Conservation (phyloP, 23 red algal species). For the Gracilaria caudata region DNA sequence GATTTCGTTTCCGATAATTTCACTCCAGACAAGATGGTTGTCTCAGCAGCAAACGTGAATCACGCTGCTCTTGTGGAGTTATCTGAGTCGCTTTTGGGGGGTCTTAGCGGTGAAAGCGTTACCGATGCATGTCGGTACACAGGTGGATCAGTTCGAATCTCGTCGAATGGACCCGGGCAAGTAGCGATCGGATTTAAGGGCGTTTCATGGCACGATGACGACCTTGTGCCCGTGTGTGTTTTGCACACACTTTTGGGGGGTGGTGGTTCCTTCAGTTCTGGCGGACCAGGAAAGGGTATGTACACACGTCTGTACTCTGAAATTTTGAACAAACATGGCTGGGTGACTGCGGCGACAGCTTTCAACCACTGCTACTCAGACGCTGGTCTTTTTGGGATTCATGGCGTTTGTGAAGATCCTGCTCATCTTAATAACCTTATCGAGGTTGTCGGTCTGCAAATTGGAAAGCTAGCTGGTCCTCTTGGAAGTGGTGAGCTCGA, state of each 20-base stretch:
- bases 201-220: conserved; percentile 88
- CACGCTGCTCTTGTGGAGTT: conserved; percentile 74
- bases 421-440: conserved; percentile 74
- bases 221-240: conserved; percentile 87
- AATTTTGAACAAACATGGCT: conserved; percentile 88
- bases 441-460: conserved; percentile 71
- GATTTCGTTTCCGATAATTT: conserved; percentile 62
- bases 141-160: conserved; percentile 68
- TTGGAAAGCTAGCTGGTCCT: conserved; percentile 68
- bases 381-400: conserved; percentile 94
- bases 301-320: conserved; percentile 92
- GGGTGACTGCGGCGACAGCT: conserved; percentile 77
- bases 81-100: conserved; percentile 55
- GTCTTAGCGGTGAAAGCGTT: conserved; percentile 8
- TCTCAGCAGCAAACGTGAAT: conserved; percentile 78
- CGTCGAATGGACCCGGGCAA: conserved; percentile 73
- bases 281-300: conserved; percentile 99
- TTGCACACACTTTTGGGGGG: conserved; percentile 93
- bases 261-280: conserved; percentile 92
- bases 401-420: conserved; percentile 63
- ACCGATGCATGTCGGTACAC: conserved; percentile 75
- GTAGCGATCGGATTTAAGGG: conserved; percentile 92
- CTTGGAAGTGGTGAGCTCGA: conserved; percentile 66
- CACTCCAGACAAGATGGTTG: conserved; percentile 72
- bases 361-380: conserved; percentile 97